Evolutionary conservation across 73 alveolate species (phyloP).

Genomic region (Paramecium tetraurelia): DNA sequence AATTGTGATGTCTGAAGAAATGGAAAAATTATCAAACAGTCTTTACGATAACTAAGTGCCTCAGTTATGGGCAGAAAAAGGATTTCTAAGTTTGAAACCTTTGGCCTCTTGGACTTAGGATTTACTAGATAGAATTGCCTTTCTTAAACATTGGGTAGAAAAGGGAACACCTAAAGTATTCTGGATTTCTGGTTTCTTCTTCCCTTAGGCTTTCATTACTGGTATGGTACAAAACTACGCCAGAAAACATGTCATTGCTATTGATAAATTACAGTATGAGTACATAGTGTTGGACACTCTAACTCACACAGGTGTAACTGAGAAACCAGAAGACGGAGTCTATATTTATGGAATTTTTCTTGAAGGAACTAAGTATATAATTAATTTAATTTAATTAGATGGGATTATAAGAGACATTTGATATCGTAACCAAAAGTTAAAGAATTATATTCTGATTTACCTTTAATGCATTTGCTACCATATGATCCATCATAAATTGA

Average conservation of each 20-base stretch:
- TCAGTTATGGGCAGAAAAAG: slow-evolving; percentile 91
- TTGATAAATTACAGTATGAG: slow-evolving; percentile 91
- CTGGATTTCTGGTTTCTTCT: slow-evolving; percentile 97
- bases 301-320: slow-evolving; percentile 80
- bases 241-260: slow-evolving; percentile 97
- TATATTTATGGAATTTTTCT: slow-evolving; percentile 96
- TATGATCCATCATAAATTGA: not conserved
- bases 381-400: slow-evolving; percentile 77
- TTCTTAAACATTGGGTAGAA: slow-evolving; percentile 79
- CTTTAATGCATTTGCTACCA: slow-evolving; percentile 98
- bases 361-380: slow-evolving; percentile 99
- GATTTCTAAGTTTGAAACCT: slow-evolving; percentile 98
- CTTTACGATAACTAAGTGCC: slow-evolving; percentile 98
- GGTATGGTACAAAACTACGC: slow-evolving; percentile 99
- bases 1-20: slow-evolving; percentile 98
- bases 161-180: slow-evolving; percentile 98
- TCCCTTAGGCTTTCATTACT: slow-evolving; percentile 99
- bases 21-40: slow-evolving; percentile 97
- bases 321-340: slow-evolving; percentile 94
- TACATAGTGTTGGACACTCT: slow-evolving; percentile 87
- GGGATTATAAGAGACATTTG: slow-evolving; percentile 91
- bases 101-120: slow-evolving; percentile 97
- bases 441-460: slow-evolving; percentile 97
- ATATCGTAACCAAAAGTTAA: slow-evolving; percentile 93
- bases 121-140: slow-evolving; percentile 86